Percentiles rank a stretch among this genome's conserved stretches.
These are phyloP conservation scores for Astragalus glycyphyllos DNA, from an alignment of 306 rosid species.

Conservation along the genomic window DNA sequence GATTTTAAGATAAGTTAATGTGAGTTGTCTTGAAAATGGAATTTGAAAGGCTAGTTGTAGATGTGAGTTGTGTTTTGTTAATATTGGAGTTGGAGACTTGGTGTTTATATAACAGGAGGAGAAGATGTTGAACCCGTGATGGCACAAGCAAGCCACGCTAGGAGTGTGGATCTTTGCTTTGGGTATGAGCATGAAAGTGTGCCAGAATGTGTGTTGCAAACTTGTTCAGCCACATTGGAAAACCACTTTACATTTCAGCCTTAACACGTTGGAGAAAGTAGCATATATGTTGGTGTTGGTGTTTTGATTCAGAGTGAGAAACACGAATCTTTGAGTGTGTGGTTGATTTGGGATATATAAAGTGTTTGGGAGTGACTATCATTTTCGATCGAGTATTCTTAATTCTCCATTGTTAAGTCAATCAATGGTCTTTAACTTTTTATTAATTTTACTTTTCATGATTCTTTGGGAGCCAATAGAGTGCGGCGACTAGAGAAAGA, in stretches of 20 bases:
- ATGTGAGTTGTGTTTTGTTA: constrained; percentile 2
- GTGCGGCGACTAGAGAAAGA: too few relatives aligned
- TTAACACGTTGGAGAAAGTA: background rate
- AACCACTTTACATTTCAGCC: background rate
- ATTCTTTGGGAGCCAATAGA: too few relatives aligned
- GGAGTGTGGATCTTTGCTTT: constrained; percentile 4
- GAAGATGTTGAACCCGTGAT: background rate
- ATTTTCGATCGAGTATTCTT: too few relatives aligned
- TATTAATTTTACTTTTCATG: too few relatives aligned
- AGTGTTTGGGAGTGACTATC: too few relatives aligned
- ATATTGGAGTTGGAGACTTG: background rate
- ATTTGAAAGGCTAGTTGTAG: background rate
- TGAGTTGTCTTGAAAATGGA: too few relatives aligned
- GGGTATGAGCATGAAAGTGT: background rate
- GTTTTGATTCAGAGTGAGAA: too few relatives aligned
- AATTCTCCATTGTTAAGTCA: too few relatives aligned
- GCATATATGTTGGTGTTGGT: too few relatives aligned
- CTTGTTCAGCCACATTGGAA: background rate
- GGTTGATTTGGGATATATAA: too few relatives aligned
- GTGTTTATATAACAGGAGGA: constrained; percentile 21
- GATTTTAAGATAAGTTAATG: background rate
- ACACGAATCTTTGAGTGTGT: too few relatives aligned
- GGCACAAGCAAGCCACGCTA: background rate
- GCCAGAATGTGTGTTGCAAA: background rate
- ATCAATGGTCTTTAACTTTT: too few relatives aligned